Base-by-base conservation (phyloP, 495 filamentous ascomycete genomes). In the Lasiosphaeria miniovina region DNA sequence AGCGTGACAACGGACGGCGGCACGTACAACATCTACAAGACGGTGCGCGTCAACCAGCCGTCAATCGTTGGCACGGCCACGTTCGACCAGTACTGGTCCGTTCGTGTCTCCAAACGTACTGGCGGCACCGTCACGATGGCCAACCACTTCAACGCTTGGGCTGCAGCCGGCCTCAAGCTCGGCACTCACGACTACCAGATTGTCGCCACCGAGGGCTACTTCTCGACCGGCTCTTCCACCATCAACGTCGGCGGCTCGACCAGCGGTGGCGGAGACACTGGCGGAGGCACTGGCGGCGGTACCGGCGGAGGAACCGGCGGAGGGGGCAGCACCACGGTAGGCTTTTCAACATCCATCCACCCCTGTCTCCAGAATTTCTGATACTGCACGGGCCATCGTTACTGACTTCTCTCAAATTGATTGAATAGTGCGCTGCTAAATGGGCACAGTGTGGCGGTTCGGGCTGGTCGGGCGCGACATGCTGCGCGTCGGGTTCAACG, bases 101-200 rank as follows among this genome's bases (percentile, higher is more conserved):
- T 86, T 46, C 79, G 83, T 53, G 62, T 64, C 51, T 61, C 69
- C 61, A 79, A 81, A 72, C 76, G 82, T 62, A 68, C 71, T 58
- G 75, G 77, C 54, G 81, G 82, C 49, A 72, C 70, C 35, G 75
- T 85, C 65, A 80, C 65, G 41, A 72, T 77, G 59, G 60, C 68
- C 48, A 84, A 82, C 67, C 86, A 88, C 74, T 88, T 90, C 68
- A 75, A 83, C 65, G 84, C 84, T 32, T 90, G 87, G 86, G 63
- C 66, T 3, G 55, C 54, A 32, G 61, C 71, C 41, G 81, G 81
- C 6, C 74, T 88, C 69, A 65, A 68, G 15, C 66, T 86, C 34
- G 83, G 84, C 0, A 74, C 68, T 5, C 77, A 80, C 65, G 76
- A 85, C 67, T 85, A 84, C 69, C 76, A 80, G 74, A 82, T 85